Base-by-base conservation (phyloP, 768 basidiomycete genomes). In the Termitomyces sp. region DNA sequence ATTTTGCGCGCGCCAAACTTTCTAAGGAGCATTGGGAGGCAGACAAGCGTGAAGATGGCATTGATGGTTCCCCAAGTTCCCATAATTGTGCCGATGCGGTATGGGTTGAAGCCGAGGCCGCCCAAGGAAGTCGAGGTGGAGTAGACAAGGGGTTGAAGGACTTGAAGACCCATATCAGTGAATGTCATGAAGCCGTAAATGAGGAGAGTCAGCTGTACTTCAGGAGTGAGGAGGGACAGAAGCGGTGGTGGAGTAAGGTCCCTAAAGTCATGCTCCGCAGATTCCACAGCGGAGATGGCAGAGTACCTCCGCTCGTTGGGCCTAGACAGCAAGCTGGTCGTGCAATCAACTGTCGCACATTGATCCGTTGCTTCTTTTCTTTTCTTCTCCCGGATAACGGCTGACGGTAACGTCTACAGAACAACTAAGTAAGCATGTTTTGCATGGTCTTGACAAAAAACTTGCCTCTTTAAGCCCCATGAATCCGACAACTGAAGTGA, bases 41-140 rank as follows among this genome's bases (percentile, higher is more conserved):
- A 73, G 55, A 77, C 69, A 18, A 82, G 63, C 64, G 87, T 85
- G 60, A 84, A 68, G 34, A 79, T 10, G 5, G 84, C 80, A 56
- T 83, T 87, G 51, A 76, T 56, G 26, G 84, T 61, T 0, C 85
- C 85, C 58, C 73, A 79, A 5, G 67, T 57, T n/a, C 79, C 76
- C 59, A 86, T 76, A 55, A 85, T 80, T 29, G 73, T 69, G 6
- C 89, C 89, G 37, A 91, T 91, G 5, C 68, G 64, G 42, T 79
- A 77, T 0, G 90, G 85, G 24, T 76, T 70, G 41, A 91, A 72
- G 4, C 87, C 87, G 5, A 90, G 78, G 2, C 89, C 88, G 24
- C 89, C 88, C 1, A 79, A 72, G 16, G 71, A 68, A 46, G 82
- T 67, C 0, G 88, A 82, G 0, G 87, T 90, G 12, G 87, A 84